Percentiles rank a stretch among this genome's conserved stretches.
phyloP scores from a whole-genome alignment of 1,139 yeast genomes.

The Suhomyces guaymorum region DNA sequence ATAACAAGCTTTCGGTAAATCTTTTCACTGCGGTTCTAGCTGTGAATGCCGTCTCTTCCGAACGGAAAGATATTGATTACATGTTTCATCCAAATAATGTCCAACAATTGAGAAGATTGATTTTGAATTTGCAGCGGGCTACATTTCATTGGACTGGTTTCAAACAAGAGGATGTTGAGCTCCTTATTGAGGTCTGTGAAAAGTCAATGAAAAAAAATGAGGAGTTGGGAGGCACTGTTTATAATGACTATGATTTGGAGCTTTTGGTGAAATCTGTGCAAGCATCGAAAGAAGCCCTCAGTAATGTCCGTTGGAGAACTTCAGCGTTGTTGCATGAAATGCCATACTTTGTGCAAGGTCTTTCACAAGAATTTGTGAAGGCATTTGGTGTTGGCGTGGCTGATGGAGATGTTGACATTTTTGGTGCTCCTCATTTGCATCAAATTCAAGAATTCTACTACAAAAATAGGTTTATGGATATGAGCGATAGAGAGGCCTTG shows the following conservation, averaged over 20 bases:
- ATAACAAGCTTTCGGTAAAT: slow-evolving; percentile 60
- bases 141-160: slow-evolving; percentile 79
- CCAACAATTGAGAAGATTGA: slow-evolving; percentile 53
- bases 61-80: slow-evolving; percentile 63
- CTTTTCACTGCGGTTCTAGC: slow-evolving; percentile 67
- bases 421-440: slow-evolving; percentile 62
- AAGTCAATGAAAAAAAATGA: slow-evolving; percentile 42
- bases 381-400: slow-evolving; percentile 45
- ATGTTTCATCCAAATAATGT: slow-evolving; percentile 67
- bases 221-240: slow-evolving; percentile 25
- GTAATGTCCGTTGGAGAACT: slow-evolving; percentile 56
- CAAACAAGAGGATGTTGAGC: slow-evolving; percentile 54
- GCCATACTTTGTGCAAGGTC: slow-evolving; percentile 51
- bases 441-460: slow-evolving; percentile 54
- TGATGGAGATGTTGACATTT: slow-evolving; percentile 39
- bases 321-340: slow-evolving; percentile 62
- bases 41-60: slow-evolving; percentile 72
- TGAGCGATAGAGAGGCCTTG: slow-evolving; percentile 28
- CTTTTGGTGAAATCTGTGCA: slow-evolving; percentile 44
- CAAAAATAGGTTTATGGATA: slow-evolving; percentile 47
- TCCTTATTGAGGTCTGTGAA: slow-evolving; percentile 50
- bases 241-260: slow-evolving; percentile 36
- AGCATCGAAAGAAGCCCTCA: slow-evolving; percentile 49
- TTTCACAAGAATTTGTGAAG: slow-evolving; percentile 42
- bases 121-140: slow-evolving; percentile 62